A percentile compares a stretch with the other conserved stretches of the same genome.
Evolutionary conservation across 1,139 yeast genomes (phyloP).

Genomic region (Zygoascus meyerae): DNA sequence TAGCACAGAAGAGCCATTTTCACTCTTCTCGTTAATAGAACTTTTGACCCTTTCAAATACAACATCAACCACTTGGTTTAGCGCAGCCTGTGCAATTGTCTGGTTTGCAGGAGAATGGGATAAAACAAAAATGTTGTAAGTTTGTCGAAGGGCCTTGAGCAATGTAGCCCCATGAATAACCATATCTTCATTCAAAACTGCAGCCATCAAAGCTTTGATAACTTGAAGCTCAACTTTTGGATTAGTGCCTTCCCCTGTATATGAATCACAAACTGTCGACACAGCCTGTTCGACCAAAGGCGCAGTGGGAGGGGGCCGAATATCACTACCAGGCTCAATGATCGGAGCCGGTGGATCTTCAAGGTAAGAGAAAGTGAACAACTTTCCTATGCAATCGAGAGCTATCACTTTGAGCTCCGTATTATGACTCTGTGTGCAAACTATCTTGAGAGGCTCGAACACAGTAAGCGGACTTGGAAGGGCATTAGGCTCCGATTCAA

Average conservation of each 20-base stretch:
- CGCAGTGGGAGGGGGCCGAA: constrained; percentile 50
- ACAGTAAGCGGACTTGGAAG: constrained; percentile 44
- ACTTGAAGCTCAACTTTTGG: constrained; percentile 86
- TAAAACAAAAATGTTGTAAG: constrained; percentile 83
- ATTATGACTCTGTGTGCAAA: constrained; percentile 48
- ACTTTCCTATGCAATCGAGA: constrained; percentile 59
- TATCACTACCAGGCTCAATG: constrained; percentile 33
- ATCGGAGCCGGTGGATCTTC: constrained; percentile 45
- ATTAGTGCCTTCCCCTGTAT: constrained; percentile 89
- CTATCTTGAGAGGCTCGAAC: constrained; percentile 57
- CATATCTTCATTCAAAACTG: constrained; percentile 70
- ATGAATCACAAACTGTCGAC: constrained; percentile 76
- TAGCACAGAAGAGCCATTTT: background rate
- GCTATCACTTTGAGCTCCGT: constrained; percentile 51
- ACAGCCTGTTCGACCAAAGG: constrained; percentile 78
- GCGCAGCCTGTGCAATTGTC: constrained; percentile 90
- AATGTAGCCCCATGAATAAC: constrained; percentile 90
- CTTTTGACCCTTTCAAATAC: constrained; percentile 68
- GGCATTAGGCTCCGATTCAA: constrained; percentile 23
- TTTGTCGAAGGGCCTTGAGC: constrained; percentile 85
- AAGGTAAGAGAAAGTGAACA: constrained; percentile 57
- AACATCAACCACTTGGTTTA: constrained; percentile 83
- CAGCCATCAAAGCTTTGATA: constrained; percentile 83
- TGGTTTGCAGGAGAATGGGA: constrained; percentile 80
- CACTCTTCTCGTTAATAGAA: constrained; percentile 4